Conservation (phyloP, 345 rosid genomes). For the Rhodomyrtus tomentosa region DNA sequence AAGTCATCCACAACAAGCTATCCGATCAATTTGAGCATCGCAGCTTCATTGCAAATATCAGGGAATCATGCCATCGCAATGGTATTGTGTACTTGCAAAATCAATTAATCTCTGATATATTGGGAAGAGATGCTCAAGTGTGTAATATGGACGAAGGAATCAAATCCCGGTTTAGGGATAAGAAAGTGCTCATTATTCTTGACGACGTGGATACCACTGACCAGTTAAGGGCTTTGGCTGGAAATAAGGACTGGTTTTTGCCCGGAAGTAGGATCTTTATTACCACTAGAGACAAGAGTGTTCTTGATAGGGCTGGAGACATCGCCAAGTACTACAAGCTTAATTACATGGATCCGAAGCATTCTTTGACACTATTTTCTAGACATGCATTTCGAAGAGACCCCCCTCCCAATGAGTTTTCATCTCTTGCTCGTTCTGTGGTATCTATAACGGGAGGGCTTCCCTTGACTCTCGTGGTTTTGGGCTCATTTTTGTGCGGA, state of each 20-base stretch:
- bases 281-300: background rate
- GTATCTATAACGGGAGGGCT: background rate
- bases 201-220: background rate
- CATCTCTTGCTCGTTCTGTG: background rate
- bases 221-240: background rate
- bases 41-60: too few species aligned
- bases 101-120: too few species aligned
- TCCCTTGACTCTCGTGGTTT: background rate
- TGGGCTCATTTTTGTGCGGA: background rate
- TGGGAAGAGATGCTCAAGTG: fast-evolving
- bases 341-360: background rate
- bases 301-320: background rate
- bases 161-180: background rate
- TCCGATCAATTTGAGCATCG: too few species aligned
- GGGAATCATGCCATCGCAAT: too few species aligned
- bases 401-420: background rate
- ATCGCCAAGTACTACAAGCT: background rate
- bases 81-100: background rate
- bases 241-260: background rate
- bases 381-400: background rate
- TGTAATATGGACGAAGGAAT: too few species aligned
- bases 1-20: too few species aligned
- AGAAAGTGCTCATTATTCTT: background rate
- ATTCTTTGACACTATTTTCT: background rate
- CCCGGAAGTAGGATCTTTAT: background rate